Evolutionary conservation across 306 rosid species (phyloP).

Genomic region (Senna siamea): DNA sequence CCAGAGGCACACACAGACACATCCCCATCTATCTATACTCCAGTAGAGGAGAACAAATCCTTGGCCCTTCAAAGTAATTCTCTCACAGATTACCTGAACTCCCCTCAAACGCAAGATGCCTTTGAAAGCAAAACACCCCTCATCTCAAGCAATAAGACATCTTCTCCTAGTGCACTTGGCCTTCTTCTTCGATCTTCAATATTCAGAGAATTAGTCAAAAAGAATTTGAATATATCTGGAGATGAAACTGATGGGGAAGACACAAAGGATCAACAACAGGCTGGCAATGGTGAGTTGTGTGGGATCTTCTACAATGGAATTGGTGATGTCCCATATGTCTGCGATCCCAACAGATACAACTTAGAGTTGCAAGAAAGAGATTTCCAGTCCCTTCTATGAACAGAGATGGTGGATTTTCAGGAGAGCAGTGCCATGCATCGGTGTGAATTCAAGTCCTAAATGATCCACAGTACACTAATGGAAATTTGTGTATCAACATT

Average conservation of each 20-base stretch:
- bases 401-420: constrained; percentile 9
- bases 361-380: constrained; percentile 55
- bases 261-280: constrained; percentile 43
- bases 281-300: constrained; percentile 51
- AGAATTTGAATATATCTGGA: constrained; percentile 50
- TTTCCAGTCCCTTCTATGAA: constrained; percentile 49
- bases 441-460: not conserved
- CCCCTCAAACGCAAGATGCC: constrained; percentile 43
- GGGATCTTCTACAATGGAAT: constrained; percentile 55
- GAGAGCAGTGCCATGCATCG: not conserved
- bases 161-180: constrained; percentile 71
- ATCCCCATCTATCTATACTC: constrained; percentile 38
- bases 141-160: constrained; percentile 43
- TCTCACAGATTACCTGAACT: constrained; percentile 45
- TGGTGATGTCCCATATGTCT: constrained; percentile 51
- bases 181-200: constrained; percentile 70
- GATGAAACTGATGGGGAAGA: constrained; percentile 63
- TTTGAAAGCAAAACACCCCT: constrained; percentile 39
- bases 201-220: constrained; percentile 67
- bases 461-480: not conserved
- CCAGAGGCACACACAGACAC: constrained; percentile 38
- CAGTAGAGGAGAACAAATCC: constrained; percentile 44
- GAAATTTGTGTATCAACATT: not conserved
- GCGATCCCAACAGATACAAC: constrained; percentile 48
- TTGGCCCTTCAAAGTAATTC: constrained; percentile 42